Base-by-base conservation (phyloP, 306 rosid genomes). In the Prinsepia uniflora region DNA sequence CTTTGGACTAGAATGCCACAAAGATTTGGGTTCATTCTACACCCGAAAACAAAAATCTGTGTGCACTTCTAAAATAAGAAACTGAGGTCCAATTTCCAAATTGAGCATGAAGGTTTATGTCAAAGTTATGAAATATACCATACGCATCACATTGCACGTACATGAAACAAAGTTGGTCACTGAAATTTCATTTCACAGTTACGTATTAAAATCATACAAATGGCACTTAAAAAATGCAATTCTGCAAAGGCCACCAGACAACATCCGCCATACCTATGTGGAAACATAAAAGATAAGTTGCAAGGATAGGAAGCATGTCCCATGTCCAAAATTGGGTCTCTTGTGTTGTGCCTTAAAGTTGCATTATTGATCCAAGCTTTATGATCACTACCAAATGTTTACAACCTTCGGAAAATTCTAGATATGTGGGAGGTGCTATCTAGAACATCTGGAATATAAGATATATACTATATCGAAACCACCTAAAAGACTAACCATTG, bases 201-300 rank as follows among this genome's bases (percentile, higher is more conserved):
- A 5, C 18, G 40, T 14, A 11, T 22, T 56, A 56, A 55, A 22
- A 7, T 3, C 22, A 56, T 56, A 6, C 39, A 19, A 56, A 34
- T 22, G 39, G 39, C 61, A 56, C 17, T 56, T 15, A 9, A 22
- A 56, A 56, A 56, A 56, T 34, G 36, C 17, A 7, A 22, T 10
- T 19, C 61, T 56, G 12, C 10, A 56, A 56, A 56, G 11, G 17
- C 61, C 10, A 34, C 70, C 55, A n/a, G 55, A 48, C 47, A 43
- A 71, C 57, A 71, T 40, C 64, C 57, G 59, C 43, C 49, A 34
- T 48, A 44, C 48, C 48, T 43, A 72, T 15, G 12, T 24, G 12
- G 41, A 41, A 41, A 67, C 49, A 59, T 19, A 64, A 72, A 42
- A 50, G 71, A 54, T 52, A 22, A 9, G 34, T 9, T 39, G 34